These are phyloP conservation scores for Coemansia sp. DNA, from an alignment of 192 early-diverging fungal genomes.

Conservation along the genomic window DNA sequence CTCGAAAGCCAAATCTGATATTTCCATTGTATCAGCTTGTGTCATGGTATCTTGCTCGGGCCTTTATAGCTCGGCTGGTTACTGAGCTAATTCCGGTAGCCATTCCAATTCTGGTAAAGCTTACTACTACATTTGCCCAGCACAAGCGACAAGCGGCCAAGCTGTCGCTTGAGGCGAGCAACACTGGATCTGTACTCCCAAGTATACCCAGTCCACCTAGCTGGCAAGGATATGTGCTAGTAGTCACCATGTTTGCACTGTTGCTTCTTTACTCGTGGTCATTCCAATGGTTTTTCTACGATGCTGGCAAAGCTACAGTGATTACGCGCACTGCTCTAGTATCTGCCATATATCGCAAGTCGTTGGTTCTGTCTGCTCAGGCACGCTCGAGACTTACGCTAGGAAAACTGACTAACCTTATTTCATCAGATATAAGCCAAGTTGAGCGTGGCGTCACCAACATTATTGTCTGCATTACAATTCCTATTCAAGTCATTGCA, in stretches of 20 bases:
- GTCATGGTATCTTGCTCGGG: constrained; percentile 22
- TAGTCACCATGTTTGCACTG: constrained; percentile 44
- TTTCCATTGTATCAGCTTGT: constrained; percentile 27
- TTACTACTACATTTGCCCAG: constrained; percentile 42
- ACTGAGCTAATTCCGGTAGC: constrained; percentile 42
- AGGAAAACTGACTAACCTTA: constrained; percentile 37
- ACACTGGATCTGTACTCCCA: background rate
- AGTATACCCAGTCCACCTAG: constrained; percentile 16
- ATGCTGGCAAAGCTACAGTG: constrained; percentile 40
- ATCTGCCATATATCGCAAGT: constrained; percentile 61
- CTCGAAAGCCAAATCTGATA: constrained; percentile 1
- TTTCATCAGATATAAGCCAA: constrained; percentile 49
- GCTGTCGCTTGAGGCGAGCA: constrained; percentile 1
- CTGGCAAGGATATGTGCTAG: constrained; percentile 56
- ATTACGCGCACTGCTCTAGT: constrained; percentile 54
- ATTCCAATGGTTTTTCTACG: constrained; percentile 55
- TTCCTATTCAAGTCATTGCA: constrained; percentile 43
- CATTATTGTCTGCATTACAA: constrained; percentile 39
- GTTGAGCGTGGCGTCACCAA: constrained; percentile 48
- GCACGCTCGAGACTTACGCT: constrained; percentile 41
- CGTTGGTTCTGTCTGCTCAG: constrained; percentile 56
- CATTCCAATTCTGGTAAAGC: constrained; percentile 44
- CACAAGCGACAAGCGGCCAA: constrained; percentile 35
- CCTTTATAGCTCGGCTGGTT: constrained; percentile 32
- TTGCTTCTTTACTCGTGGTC: constrained; percentile 50